Conservation (phyloP, 805 yeast genomes). For the Lipomyces lipofer region DNA sequence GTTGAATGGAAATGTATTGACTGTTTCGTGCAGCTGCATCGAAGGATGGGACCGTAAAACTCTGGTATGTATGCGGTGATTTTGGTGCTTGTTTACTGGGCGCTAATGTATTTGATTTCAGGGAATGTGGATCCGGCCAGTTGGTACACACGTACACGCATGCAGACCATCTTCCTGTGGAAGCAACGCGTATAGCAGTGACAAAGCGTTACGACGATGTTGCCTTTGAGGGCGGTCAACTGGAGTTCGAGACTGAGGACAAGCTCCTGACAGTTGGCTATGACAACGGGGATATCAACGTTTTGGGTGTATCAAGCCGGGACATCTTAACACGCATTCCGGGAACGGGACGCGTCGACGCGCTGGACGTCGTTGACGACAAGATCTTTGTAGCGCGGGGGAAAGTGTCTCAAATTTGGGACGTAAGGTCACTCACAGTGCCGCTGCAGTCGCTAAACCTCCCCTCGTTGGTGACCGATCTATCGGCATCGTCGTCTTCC, state of each 20-base stretch:
- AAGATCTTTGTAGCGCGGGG: slow-evolving; percentile 12
- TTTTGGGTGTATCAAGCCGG: slow-evolving; percentile 19
- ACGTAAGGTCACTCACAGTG: slow-evolving; percentile 9
- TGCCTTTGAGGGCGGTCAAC: slow-evolving; percentile 11
- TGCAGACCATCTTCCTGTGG: not conserved
- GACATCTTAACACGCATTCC: slow-evolving; percentile 1
- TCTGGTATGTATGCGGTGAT: slow-evolving; percentile 58
- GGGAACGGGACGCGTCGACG: not conserved
- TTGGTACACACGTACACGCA: slow-evolving; percentile 44
- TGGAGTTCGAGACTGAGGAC: slow-evolving; percentile 53
- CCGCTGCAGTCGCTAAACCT: slow-evolving; percentile 6
- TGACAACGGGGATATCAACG: slow-evolving; percentile 33
- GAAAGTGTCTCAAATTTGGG: slow-evolving; percentile 19
- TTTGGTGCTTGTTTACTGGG: not conserved
- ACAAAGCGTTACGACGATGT: slow-evolving; percentile 38
- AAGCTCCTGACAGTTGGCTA: slow-evolving; percentile 43
- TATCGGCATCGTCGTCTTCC: not conserved
- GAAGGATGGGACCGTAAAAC: slow-evolving; percentile 50
- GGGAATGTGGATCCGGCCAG: slow-evolving; percentile 52
- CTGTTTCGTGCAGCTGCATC: slow-evolving; percentile 28
- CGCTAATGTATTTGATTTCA: not conserved
- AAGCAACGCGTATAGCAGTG: slow-evolving; percentile 11
- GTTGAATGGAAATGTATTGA: not conserved
- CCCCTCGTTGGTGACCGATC: slow-evolving; percentile 1
- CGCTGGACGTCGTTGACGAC: slow-evolving; percentile 1